Evolutionary conservation across 179 eudicot species (phyloP).

Genomic region (Heliamphora pulchella): DNA sequence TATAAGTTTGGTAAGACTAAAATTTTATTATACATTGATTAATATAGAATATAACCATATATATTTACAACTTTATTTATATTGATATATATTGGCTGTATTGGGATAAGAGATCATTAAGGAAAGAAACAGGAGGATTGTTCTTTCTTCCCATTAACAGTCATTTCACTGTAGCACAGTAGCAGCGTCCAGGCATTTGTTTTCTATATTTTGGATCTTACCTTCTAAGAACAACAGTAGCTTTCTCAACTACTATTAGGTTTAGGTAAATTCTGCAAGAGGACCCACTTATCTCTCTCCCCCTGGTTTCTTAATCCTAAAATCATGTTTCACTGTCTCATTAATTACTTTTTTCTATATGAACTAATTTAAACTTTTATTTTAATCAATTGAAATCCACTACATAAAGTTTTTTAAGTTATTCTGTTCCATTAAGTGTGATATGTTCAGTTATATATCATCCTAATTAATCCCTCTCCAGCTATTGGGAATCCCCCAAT

Average conservation of each 20-base stretch:
- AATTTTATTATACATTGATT: too few relatives aligned
- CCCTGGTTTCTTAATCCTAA: background rate
- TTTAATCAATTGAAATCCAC: too few relatives aligned
- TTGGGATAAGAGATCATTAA: background rate
- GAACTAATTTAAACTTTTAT: too few relatives aligned
- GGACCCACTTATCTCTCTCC: too few relatives aligned
- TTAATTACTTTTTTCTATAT: background rate
- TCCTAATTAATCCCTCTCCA: too few relatives aligned
- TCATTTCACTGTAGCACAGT: slow-evolving; percentile 9
- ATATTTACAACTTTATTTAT: background rate
- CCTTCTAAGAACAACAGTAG: background rate
- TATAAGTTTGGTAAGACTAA: too few relatives aligned
- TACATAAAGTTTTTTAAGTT: too few relatives aligned
- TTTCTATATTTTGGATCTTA: background rate
- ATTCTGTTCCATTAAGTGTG: too few relatives aligned
- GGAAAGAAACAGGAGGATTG: slow-evolving; percentile 12
- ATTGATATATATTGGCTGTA: background rate
- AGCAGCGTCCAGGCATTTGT: background rate
- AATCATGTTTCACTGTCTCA: background rate
- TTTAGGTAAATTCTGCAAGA: background rate
- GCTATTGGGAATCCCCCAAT: too few relatives aligned
- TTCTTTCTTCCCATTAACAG: slow-evolving; percentile 19
- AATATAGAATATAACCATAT: too few relatives aligned
- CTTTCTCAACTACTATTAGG: background rate
- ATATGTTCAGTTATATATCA: too few relatives aligned